These are phyloP conservation scores for Phialocephala sp. DNA, from an alignment of 2,329 filamentous ascomycete genomes.

Conservation along the genomic window DNA sequence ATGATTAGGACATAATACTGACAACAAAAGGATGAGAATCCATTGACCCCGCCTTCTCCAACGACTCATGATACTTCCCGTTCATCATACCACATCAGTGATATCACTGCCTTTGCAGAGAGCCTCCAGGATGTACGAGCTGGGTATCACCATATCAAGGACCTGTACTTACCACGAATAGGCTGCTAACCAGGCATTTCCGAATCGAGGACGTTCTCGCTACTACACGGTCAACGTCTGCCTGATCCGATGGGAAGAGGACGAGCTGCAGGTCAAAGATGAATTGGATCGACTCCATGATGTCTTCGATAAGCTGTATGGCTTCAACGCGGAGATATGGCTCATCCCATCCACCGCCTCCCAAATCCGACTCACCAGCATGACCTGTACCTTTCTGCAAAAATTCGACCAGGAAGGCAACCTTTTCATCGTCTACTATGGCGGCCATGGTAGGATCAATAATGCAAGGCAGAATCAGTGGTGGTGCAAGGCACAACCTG, in stretches of 20 bases:
- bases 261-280: constrained; percentile 59
- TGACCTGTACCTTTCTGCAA: constrained; percentile 61
- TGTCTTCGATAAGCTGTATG: constrained; percentile 57
- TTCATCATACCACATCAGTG: constrained; percentile 26
- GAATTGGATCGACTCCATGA: constrained; percentile 62
- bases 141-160: background rate
- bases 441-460: constrained; percentile 64
- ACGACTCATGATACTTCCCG: constrained; percentile 26
- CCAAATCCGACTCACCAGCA: constrained; percentile 51
- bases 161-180: constrained; percentile 6
- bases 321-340: constrained; percentile 62
- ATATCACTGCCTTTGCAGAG: constrained; percentile 25
- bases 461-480: constrained; percentile 43
- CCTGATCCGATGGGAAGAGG: constrained; percentile 62
- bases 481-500: constrained; percentile 18
- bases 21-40: constrained; percentile 19
- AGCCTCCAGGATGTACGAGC: constrained; percentile 26
- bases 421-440: constrained; percentile 63
- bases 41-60: constrained; percentile 22
- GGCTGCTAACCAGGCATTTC: constrained; percentile 40
- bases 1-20: background rate
- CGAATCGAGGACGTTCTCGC: constrained; percentile 57
- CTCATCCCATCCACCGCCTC: constrained; percentile 63
- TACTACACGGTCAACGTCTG: constrained; percentile 62
- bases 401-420: constrained; percentile 61